Evolutionary conservation across 495 filamentous ascomycete genomes (phyloP).

Genomic region (Podospora tetraspora): DNA sequence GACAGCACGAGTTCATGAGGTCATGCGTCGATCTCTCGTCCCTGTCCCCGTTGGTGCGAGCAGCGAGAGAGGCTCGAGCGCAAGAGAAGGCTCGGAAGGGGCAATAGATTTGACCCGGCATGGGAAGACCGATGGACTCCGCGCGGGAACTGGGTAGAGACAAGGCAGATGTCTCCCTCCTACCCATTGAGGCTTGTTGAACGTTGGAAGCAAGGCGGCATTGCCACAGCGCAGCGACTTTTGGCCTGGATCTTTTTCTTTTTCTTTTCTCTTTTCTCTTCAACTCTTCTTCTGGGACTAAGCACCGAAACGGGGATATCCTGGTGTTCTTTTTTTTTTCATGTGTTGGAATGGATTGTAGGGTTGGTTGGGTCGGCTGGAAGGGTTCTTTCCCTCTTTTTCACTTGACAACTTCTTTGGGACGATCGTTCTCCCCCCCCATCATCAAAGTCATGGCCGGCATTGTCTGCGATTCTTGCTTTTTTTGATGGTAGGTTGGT

Average conservation of each 20-base stretch:
- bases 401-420: background rate
- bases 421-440: background rate
- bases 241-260: background rate
- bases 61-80: conserved; percentile 74
- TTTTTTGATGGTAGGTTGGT: background rate
- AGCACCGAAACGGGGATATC: background rate
- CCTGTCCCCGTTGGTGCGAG: conserved; percentile 73
- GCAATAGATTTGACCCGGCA: conserved; percentile 21
- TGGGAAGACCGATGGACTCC: background rate
- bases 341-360: background rate
- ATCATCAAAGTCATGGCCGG: background rate
- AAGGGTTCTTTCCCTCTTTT: background rate
- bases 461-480: conserved; percentile 10
- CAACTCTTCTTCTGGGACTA: background rate
- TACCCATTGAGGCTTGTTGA: background rate
- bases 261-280: background rate
- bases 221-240: background rate
- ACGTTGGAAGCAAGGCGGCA: background rate
- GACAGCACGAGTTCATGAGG: conserved; percentile 91
- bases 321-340: background rate
- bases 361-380: background rate
- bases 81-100: conserved; percentile 75
- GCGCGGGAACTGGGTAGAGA: background rate
- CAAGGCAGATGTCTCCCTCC: background rate
- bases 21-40: conserved; percentile 59